Conservation (phyloP, 2,329 filamentous ascomycete genomes). For the Diaporthe amygdali region DNA sequence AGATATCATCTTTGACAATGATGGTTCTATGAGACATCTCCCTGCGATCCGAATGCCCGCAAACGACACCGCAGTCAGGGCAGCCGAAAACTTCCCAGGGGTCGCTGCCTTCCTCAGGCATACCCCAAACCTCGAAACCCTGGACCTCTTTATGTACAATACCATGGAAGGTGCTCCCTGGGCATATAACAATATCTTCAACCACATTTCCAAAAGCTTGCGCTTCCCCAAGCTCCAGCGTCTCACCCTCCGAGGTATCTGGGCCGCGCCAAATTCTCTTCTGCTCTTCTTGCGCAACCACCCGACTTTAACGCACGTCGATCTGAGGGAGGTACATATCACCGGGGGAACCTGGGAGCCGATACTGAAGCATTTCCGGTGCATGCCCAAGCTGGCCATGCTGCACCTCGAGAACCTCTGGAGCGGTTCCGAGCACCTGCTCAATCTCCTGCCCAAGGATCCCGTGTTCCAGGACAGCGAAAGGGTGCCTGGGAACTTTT, state of each 20-base stretch:
- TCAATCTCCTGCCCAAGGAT: neutral
- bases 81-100: neutral
- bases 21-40: neutral
- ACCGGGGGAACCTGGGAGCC: neutral
- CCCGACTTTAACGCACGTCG: neutral
- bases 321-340: neutral
- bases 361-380: neutral
- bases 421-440: neutral
- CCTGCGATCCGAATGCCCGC: neutral
- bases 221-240: neutral
- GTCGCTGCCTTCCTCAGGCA: neutral
- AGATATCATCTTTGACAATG: neutral
- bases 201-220: neutral
- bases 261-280: neutral
- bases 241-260: slow-evolving; percentile 3
- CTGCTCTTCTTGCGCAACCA: neutral
- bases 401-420: slow-evolving; percentile 16
- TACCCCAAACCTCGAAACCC: neutral
- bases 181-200: neutral
- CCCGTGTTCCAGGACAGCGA: neutral
- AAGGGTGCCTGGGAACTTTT: neutral
- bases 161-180: neutral
- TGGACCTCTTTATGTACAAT: slow-evolving; percentile 8
- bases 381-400: neutral
- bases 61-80: neutral